A percentile compares a stretch with the other conserved stretches of the same genome.
These are phyloP conservation scores for Starmerella davenportii DNA, from an alignment of 805 yeast genomes.

Conservation along the genomic window DNA sequence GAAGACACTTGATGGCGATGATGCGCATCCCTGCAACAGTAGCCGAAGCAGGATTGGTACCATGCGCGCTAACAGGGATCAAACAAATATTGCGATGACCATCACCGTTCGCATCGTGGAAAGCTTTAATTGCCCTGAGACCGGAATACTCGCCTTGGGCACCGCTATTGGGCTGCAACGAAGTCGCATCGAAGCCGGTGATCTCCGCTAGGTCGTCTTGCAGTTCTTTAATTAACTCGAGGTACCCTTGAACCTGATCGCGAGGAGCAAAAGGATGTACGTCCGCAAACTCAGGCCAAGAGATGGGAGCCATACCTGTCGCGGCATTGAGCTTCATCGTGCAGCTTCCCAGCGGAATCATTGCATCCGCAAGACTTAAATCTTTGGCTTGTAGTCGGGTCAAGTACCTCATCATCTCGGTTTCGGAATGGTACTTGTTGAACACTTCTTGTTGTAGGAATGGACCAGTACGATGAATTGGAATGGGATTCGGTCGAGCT, in stretches of 20 bases:
- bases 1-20: constrained; percentile 72
- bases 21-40: constrained; percentile 93
- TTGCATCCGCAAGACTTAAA: constrained; percentile 81
- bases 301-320: constrained; percentile 81
- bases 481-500: constrained; percentile 26
- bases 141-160: constrained; percentile 98
- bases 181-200: constrained; percentile 81
- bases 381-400: constrained; percentile 74
- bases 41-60: constrained; percentile 97
- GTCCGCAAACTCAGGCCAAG: constrained; percentile 82
- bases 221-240: constrained; percentile 53
- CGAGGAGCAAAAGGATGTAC: constrained; percentile 87
- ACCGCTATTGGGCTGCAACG: constrained; percentile 93
- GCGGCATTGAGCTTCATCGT: constrained; percentile 96
- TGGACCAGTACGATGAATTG: constrained; percentile 20
- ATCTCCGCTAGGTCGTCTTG: constrained; percentile 75
- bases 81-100: constrained; percentile 65
- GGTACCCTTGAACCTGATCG: constrained; percentile 78
- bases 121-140: constrained; percentile 63
- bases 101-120: constrained; percentile 54
- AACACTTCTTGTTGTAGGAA: constrained; percentile 56
- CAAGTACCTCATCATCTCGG: constrained; percentile 81
- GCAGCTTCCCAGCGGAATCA: constrained; percentile 96
- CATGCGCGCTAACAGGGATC: constrained; percentile 95
- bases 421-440: constrained; percentile 78